Base-by-base conservation (phyloP, 345 rosid species). In the Geranium brycei region DNA sequence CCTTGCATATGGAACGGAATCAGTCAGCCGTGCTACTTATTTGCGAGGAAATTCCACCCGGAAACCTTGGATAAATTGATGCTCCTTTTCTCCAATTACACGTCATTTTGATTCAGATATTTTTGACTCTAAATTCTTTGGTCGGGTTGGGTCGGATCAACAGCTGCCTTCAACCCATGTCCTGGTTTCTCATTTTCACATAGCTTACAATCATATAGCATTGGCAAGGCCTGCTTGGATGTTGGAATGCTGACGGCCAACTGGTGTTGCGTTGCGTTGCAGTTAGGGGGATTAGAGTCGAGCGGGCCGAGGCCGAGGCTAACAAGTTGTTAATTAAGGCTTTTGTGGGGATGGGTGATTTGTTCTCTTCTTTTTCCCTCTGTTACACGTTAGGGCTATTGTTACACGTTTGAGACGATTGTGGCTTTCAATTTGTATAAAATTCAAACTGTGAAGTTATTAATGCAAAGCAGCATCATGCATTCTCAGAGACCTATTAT, bases 11-110 rank as follows among this genome's bases (percentile, higher is more conserved):
- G 53, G 53, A 47, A 47, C 32, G 79, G 79, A 14, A 72, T 63
- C 31, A 64, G 58, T 31, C 64, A 73, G 38, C 79, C 79, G 12
- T 76, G 79, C 16, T 76, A 76, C 66, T 63, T 76, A 35, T 76
- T 76, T 6, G 79, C 76, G 0, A 62, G 79, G 65, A 76, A 72
- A 65, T 76, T 76, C 63, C 61, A 72, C 56, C 71, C 76, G 2
- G 71, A 76, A 60, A 64, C 79, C 56, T 57, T 69, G 1, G 76
- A 76, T 56, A 72, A 69, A 41, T 62, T 76, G 58, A 17, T 76
- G 68, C 73, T 66, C 31, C 68, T 76, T 31, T 72, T 69, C 69
- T 69, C 73, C 60, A 76, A 72, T 28, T 72, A 72, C 58, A 62
- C 73, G 13, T 47, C 53, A 11, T 8, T 47, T 47, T 47, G 53